Evolutionary conservation across 352 stramenopile species (phyloP).

Genomic region (Globisporangium recalcitrans): DNA sequence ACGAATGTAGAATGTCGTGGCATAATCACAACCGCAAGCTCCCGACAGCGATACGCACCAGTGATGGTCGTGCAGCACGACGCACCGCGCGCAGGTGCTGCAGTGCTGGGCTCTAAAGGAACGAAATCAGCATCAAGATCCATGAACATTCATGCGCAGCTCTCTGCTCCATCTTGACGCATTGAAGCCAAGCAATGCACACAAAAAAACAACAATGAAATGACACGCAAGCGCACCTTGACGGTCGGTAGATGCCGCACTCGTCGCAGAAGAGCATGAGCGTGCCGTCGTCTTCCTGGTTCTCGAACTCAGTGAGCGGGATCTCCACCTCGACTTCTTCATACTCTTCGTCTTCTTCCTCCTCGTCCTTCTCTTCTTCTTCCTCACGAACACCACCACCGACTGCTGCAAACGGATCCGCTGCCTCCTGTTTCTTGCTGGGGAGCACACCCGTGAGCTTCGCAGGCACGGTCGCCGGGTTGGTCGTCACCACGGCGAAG

Average conservation of each 20-base stretch:
- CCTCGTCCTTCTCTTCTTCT: constrained; percentile 17
- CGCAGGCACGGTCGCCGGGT: constrained; percentile 64
- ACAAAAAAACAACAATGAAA: neutral
- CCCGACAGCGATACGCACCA: constrained; percentile 70
- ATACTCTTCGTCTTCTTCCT: constrained; percentile 17
- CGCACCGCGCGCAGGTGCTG: constrained; percentile 66
- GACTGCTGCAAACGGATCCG: neutral
- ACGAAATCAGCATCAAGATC: neutral
- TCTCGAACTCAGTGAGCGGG: constrained; percentile 56
- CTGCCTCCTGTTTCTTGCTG: neutral
- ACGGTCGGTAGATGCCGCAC: constrained; percentile 70
- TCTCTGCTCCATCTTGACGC: neutral
- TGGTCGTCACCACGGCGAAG: constrained; percentile 64
- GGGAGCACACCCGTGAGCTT: constrained; percentile 24
- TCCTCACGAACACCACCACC: neutral
- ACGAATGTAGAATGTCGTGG: neutral
- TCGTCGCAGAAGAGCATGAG: constrained; percentile 78
- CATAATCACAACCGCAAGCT: neutral
- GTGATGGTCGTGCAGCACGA: constrained; percentile 81
- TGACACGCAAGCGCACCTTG: constrained; percentile 32
- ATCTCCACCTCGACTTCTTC: constrained; percentile 63
- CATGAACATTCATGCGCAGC: neutral
- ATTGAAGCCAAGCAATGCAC: neutral
- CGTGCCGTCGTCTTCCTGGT: constrained; percentile 66
- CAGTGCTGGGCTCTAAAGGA: constrained; percentile 63